Evolutionary conservation across 257 asterid species (phyloP), one percentile per base, ranked within the genome.

Genomic region (Rauvolfia tetraphylla): DNA sequence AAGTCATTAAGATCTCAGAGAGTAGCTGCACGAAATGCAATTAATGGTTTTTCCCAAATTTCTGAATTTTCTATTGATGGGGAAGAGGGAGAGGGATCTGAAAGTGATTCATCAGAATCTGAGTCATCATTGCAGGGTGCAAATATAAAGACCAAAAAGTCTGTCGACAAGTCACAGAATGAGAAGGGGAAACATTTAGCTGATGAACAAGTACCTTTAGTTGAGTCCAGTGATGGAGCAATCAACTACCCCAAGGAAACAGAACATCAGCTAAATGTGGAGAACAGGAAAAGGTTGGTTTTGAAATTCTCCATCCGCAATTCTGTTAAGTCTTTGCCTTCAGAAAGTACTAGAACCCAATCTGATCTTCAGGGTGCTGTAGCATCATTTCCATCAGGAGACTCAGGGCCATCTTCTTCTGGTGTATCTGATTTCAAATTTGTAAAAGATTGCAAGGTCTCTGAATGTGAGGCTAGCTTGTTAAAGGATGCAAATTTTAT

Each of bases 1-100:
- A 92, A 87, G 86, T 72, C 90, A 79, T 82, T 63, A 72, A 89
- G 98, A 86, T 87, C 98, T 78, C 96, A 88, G 78, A 88, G 98
- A 79, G 82, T 83, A 81, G 93, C 95, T 14, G 91, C 90, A 62
- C 92, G 87, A 48, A 86, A 85, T 84, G 96, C 93, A n/a, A 76
- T 82, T 82, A 84, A 80, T 83, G 87, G 70, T 74, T 90, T 87
- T 59, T 81, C 86, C 66, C 88, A 85, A 78, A 75, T 81, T 66
- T 74, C 85, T 29, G 96, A 89, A 86, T 75, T 81, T 72, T 91
- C 96, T 75, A 85, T 90, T 53, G 91, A 87, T 65, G 95, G 83
- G 79, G 97, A 92, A 68, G 89, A 81, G 71, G 94, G 85, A 72
- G 89, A 86, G 74, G 81, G 68, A 75, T 86, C 88, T 48, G 88